Conservation (phyloP, 305 asterid species). For the Striga hermonthica region DNA sequence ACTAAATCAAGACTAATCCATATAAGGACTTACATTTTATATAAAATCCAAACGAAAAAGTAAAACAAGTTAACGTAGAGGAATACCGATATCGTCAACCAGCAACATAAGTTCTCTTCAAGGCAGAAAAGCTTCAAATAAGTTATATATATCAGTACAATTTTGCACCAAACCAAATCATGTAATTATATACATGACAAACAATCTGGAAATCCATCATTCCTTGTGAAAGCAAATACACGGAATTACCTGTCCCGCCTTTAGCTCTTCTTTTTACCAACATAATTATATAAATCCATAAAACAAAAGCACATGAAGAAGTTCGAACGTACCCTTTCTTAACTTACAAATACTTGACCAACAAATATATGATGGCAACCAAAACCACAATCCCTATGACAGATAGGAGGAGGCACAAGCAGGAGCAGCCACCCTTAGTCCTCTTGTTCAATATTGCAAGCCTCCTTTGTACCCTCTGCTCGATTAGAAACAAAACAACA, state of each 20-base stretch:
- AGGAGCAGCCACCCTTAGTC: constrained; percentile 90
- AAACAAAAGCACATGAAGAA: constrained; percentile 11
- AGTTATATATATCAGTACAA: background rate
- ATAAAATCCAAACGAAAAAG: background rate
- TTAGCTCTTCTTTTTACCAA: constrained; percentile 18
- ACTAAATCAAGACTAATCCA: no score
- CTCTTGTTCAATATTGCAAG: constrained; percentile 83
- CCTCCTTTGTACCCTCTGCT: constrained; percentile 78
- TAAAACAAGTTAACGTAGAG: no score
- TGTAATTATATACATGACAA: constrained; percentile 2
- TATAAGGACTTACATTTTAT: no score
- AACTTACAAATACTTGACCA: constrained; percentile 63
- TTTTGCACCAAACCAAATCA: constrained; percentile 3
- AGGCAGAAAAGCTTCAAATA: background rate
- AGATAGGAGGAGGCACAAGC: constrained; percentile 62
- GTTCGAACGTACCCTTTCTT: background rate
- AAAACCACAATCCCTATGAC: constrained; percentile 62
- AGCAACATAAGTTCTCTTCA: background rate
- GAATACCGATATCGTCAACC: background rate
- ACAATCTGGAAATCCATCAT: constrained; percentile 1
- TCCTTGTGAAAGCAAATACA: constrained; percentile 22
- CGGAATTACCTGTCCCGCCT: background rate
- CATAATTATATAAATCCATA: constrained; percentile 7
- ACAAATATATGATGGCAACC: constrained; percentile 52
- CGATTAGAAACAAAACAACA: background rate